A percentile compares a stretch with the other conserved stretches of the same genome.
phyloP scores from a whole-genome alignment of 371 early-diverging fungal genomes.

The Lichtheimia ornata region DNA sequence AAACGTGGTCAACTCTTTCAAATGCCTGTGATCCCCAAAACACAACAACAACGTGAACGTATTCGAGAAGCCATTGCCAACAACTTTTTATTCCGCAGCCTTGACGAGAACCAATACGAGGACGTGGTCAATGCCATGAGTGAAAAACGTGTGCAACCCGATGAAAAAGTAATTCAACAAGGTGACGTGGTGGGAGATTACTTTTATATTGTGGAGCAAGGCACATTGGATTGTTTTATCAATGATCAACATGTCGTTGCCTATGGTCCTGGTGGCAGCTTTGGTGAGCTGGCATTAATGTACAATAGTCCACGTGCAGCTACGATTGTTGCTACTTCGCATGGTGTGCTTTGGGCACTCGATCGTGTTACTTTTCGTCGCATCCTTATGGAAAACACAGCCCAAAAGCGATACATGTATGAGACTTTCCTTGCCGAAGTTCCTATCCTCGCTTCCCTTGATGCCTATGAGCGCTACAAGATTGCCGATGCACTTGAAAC shows the following conservation, averaged over 20 bases:
- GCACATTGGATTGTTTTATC: constrained; percentile 91
- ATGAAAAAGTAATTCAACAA: constrained; percentile 90
- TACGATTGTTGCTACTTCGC: constrained; percentile 71
- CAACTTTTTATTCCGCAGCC: constrained; percentile 91
- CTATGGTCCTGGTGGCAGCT: constrained; percentile 69
- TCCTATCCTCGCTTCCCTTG: constrained; percentile 64
- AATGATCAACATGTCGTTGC: constrained; percentile 43
- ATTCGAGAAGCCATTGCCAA: constrained; percentile 78
- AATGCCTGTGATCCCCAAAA: constrained; percentile 87
- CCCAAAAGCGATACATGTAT: constrained; percentile 76
- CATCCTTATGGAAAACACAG: constrained; percentile 77
- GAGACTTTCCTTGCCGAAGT: constrained; percentile 77
- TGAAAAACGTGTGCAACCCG: constrained; percentile 74
- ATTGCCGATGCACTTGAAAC: constrained; percentile 82
- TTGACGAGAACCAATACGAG: constrained; percentile 94
- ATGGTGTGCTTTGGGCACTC: constrained; percentile 79
- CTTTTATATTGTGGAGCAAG: constrained; percentile 97
- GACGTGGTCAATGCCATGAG: constrained; percentile 98
- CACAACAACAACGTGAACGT: constrained; percentile 78
- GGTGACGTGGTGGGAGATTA: constrained; percentile 96
- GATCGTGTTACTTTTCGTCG: constrained; percentile 81
- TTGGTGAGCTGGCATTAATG: constrained; percentile 92
- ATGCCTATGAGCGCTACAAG: constrained; percentile 75
- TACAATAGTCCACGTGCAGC: constrained; percentile 92
- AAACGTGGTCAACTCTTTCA: constrained; percentile 65